Evolutionary conservation across 257 asterid genomes (phyloP), one percentile per base, ranked within the genome.

Genomic region (Rehmannia glutinosa): DNA sequence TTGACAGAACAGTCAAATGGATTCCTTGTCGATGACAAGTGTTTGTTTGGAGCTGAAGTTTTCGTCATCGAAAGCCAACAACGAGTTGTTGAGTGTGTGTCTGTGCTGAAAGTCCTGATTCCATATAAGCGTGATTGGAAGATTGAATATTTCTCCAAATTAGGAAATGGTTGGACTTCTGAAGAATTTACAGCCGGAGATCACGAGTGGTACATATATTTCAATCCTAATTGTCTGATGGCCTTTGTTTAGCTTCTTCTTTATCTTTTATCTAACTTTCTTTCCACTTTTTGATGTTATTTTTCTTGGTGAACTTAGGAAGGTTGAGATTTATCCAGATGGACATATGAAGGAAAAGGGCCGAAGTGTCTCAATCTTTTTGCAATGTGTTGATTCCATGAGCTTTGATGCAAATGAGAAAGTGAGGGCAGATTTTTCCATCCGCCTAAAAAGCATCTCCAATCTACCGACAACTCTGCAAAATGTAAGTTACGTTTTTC

Each of bases 31-130:
- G 24, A 68, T 0, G 74, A 69, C 52, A 68, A 20, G 0, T 75
- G 77, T 43, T 59, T 65, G 16, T 60, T 79, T 53, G 84, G 79
- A 0, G 59, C 61, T 54, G 61, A 54, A 16, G 61, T 54, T 4
- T 54, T 54, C 1, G 39, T 53, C 19, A 2, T 13, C 21, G 15
- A 27, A n/a, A 25, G 5, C 1, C 25, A 53, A n/a, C n/a, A n/a
- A 19, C 9, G 9, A 12, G 39, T 52, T 6, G 21, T 15, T 52
- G 39, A n/a, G 11, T 24, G 39, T 27, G 6, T 53, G 38, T 24
- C 61, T 13, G 0, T 53, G 32, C 25, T 24, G 19, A 19, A 27
- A 0, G 38, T 13, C 4, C 2, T n/a, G n/a, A n/a, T 1, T 17
- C 56, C 30, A 1, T 10, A 49, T 12, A 49, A 49, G 28, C 56